phyloP scores from a whole-genome alignment of 148 eudicot genomes.

The Pharnaceum exiguum region DNA sequence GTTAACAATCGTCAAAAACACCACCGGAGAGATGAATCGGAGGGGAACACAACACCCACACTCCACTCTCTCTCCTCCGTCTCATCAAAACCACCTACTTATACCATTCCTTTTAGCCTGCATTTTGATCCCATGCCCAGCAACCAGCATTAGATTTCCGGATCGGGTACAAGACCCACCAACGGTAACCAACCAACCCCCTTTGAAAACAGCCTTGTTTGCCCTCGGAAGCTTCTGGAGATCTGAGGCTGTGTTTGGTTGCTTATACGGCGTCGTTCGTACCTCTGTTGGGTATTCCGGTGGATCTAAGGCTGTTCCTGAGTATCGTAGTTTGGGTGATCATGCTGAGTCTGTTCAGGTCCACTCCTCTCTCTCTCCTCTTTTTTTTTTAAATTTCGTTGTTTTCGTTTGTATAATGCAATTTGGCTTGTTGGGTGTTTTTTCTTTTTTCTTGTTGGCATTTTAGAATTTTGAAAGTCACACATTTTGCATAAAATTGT shows the following conservation, averaged over 20 bases:
- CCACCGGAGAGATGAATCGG: constrained; percentile 14
- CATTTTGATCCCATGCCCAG: constrained; percentile 5
- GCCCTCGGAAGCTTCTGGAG: constrained; percentile 98
- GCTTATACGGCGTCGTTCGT: constrained; percentile 76
- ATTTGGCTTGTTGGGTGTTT: too few relatives aligned
- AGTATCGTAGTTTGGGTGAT: constrained; percentile 76
- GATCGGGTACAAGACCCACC: constrained; percentile 46
- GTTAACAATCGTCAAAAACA: too few relatives aligned
- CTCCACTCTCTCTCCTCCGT: background rate
- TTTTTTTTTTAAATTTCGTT: background rate
- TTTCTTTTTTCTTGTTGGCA: too few relatives aligned
- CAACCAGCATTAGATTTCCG: constrained; percentile 47
- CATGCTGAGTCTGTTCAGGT: constrained; percentile 94
- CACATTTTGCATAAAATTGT: background rate
- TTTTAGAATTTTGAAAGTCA: background rate
- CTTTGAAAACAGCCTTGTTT: constrained; percentile 68
- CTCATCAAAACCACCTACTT: background rate
- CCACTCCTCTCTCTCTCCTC: background rate
- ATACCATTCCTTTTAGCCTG: constrained; percentile 5
- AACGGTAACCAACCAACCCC: constrained; percentile 16
- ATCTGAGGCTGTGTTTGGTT: constrained; percentile 84
- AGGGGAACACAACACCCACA: background rate
- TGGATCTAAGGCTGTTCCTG: constrained; percentile 70
- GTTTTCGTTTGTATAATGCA: background rate
- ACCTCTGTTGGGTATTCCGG: constrained; percentile 88